Percentiles rank a stretch among this genome's conserved stretches.
Conservation (phyloP, 2,329 filamentous ascomycete species). For the Stemphylium vesicarium region DNA sequence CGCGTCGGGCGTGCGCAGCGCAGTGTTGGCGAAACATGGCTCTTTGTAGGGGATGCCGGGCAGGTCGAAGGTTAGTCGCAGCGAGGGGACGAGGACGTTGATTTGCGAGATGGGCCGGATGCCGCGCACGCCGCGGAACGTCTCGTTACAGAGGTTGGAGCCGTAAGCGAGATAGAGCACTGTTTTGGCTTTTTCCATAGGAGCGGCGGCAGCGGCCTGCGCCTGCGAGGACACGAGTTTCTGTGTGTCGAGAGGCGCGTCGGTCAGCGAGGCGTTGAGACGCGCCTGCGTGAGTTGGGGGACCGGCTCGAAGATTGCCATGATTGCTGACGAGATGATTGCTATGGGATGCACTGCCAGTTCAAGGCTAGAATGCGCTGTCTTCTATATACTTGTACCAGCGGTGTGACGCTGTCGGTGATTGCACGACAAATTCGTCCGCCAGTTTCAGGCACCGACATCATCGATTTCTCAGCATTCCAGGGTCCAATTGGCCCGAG, state of each 20-base stretch:
- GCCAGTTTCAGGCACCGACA: no score
- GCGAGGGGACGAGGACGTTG: conserved; percentile 79
- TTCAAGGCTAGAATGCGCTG: no score
- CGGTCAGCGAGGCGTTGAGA: conserved; percentile 41
- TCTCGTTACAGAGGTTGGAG: conserved; percentile 82
- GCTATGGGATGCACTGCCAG: no score
- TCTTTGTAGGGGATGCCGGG: conserved; percentile 85
- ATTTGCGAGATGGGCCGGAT: conserved; percentile 82
- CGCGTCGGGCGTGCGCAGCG: conserved; percentile 56
- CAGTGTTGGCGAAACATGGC: conserved; percentile 89
- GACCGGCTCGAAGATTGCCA: conserved; percentile 23
- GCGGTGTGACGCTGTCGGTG: background rate
- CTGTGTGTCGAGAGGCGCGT: conserved; percentile 31
- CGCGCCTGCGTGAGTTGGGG: conserved; percentile 35
- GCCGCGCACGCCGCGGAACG: conserved; percentile 77
- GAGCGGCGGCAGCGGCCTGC: conserved; percentile 7
- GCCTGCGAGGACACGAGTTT: conserved; percentile 17
- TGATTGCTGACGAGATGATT: background rate
- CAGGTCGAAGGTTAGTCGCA: conserved; percentile 83
- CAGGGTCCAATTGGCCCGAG: background rate
- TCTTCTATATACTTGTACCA: background rate
- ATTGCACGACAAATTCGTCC: no score
- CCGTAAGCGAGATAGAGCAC: conserved; percentile 72
- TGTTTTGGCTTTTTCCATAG: conserved; percentile 43
- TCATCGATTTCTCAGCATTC: no score